These are phyloP conservation scores for Sordariomycetes sp. DNA, from an alignment of 2,329 filamentous ascomycete species.

Conservation along the genomic window DNA sequence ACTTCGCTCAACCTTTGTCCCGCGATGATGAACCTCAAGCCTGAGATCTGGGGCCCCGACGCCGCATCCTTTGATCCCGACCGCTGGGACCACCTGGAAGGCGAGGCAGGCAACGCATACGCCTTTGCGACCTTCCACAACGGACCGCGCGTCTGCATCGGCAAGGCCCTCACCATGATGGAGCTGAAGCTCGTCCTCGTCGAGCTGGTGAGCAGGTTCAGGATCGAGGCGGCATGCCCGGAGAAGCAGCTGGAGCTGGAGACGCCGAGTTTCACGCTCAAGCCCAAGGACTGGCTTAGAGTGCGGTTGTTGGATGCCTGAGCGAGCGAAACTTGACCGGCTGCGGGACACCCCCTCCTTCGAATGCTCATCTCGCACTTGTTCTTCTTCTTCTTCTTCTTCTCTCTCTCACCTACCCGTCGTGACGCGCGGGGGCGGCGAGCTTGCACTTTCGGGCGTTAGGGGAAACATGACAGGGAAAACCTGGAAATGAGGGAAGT, in stretches of 20 bases:
- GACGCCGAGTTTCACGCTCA: constrained; percentile 9
- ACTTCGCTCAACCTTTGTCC: constrained; percentile 26
- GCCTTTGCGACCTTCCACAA: constrained; percentile 26
- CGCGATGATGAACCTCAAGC: constrained; percentile 23
- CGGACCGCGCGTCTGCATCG: constrained; percentile 27
- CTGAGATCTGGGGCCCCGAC: constrained; percentile 25
- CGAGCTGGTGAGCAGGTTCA: constrained; percentile 20
- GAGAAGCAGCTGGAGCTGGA: constrained; percentile 5
- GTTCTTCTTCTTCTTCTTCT: no score
- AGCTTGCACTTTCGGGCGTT: no score
- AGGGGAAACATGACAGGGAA: no score
- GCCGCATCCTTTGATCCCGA: constrained; percentile 24
- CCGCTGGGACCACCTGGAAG: constrained; percentile 22
- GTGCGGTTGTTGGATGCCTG: constrained; percentile 8
- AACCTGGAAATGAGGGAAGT: no score
- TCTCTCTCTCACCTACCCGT: no score
- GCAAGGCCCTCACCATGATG: constrained; percentile 21
- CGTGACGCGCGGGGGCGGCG: no score
- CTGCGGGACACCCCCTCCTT: no score
- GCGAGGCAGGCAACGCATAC: constrained; percentile 14
- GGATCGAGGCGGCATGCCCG: constrained; percentile 13
- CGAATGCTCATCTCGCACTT: no score
- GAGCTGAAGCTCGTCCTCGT: constrained; percentile 27
- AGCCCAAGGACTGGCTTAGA: constrained; percentile 7
- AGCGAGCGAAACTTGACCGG: no score